Evolutionary conservation across 306 rosid species (phyloP), one percentile per base, ranked within the genome.

Genomic region (Prunus padus): DNA sequence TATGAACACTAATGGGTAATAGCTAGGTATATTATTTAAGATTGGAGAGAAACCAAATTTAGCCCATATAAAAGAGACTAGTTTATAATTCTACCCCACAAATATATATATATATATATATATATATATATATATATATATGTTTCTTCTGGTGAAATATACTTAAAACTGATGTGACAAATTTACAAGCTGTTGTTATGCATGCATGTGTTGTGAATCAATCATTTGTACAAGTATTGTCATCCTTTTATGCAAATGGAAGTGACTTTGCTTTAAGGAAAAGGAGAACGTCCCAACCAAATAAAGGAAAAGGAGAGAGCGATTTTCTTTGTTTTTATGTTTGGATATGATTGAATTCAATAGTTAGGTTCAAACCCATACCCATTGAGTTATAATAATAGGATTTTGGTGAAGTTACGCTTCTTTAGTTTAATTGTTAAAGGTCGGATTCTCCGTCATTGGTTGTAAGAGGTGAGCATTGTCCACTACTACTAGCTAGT

Each of bases 221-320:
- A 64, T 64, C 69, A 64, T 37, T 64, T 64, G 69, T 64, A 9
- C 67, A 30, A 16, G 45, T 28, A 30, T 28, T 30, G 2, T 33
- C 49, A 33, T 19, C 26, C 47, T 64, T 64, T 31, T 64, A 64
- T 37, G 69, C 8, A 64, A 33, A 18, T 19, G 49, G 69, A 64
- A 33, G 49, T 64, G 69, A 37, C 69, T 31, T 64, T 33, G 46
- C 47, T 37, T 64, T 64, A 8, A 37, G 47, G 26, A 33, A 64
- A 64, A 64, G 69, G 25, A 64, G 47, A 64, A 16, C 26, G 69
- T 64, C 46, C 47, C 26, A 64, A 64, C 69, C 69, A 64, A 64
- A 64, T 31, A 37, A 64, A 64, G 49, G 47, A 64, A 64, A 64
- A 64, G 47, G 26, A n/a, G 28, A 46, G 59, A 61, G 50, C 23